These are phyloP conservation scores for Fusarium subtropicale DNA, from an alignment of 2,329 filamentous ascomycete genomes.

Conservation along the genomic window DNA sequence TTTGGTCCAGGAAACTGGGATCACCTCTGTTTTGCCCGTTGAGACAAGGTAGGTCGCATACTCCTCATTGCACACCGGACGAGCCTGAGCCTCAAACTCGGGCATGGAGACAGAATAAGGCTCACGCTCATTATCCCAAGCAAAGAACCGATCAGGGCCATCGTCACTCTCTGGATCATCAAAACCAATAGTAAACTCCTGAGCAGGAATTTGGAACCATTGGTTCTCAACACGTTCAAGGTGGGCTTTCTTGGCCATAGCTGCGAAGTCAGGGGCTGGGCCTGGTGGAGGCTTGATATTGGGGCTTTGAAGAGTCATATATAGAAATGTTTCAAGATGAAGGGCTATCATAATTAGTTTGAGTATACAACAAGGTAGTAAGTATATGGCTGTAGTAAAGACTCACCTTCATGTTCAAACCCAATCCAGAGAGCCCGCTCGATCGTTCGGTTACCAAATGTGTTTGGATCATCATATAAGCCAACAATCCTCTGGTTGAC, in stretches of 20 bases:
- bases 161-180: neutral
- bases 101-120: neutral
- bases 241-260: neutral
- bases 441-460: constrained; percentile 1
- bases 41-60: neutral
- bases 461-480: neutral
- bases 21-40: neutral
- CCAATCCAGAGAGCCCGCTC: neutral
- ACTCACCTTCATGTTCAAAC: constrained; percentile 3
- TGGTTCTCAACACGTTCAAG: constrained; percentile 3
- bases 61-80: constrained; percentile 1
- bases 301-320: neutral
- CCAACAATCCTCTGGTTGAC: neutral
- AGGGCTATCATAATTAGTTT: neutral
- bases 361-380: neutral
- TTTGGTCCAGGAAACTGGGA: neutral
- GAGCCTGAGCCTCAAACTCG: neutral
- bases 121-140: constrained; percentile 1
- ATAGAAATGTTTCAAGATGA: constrained; percentile 1
- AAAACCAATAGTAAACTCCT: neutral
- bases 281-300: neutral
- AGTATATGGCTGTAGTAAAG: neutral
- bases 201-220: neutral
- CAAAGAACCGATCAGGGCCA: neutral
- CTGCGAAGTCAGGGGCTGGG: neutral